Percentiles rank a stretch among this genome's conserved stretches.
Conservation (phyloP, 495 filamentous ascomycete species). For the Pyronema omphalodes region DNA sequence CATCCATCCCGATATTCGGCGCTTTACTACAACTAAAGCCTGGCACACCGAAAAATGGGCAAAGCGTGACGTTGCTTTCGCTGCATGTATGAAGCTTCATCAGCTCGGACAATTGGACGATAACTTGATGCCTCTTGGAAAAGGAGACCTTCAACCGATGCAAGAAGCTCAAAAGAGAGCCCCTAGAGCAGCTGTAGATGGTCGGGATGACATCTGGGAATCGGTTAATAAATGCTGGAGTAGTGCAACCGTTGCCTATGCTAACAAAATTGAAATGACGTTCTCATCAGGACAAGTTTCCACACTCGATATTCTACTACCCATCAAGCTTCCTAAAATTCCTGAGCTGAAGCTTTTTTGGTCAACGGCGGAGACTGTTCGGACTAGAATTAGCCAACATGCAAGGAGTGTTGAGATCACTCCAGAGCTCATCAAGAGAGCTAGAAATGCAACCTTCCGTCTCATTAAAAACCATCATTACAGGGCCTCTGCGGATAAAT, state of each 20-base stretch:
- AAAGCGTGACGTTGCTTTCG: slow-evolving; percentile 65
- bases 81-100: slow-evolving; percentile 57
- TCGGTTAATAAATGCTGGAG: slow-evolving; percentile 10
- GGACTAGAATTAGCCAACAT: background rate
- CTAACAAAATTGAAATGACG: background rate
- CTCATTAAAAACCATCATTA: slow-evolving; percentile 9
- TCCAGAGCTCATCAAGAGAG: slow-evolving; percentile 6
- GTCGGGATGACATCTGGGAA: slow-evolving; percentile 46
- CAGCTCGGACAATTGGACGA: slow-evolving; percentile 55
- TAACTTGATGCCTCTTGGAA: slow-evolving; percentile 47
- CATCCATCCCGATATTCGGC: slow-evolving; percentile 44
- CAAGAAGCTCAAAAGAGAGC: slow-evolving; percentile 29
- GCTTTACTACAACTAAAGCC: slow-evolving; percentile 29
- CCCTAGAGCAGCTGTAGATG: slow-evolving; percentile 34
- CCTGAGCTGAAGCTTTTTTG: slow-evolving; percentile 9
- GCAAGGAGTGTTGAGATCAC: background rate
- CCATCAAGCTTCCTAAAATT: background rate
- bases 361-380: background rate
- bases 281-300: background rate
- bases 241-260: background rate
- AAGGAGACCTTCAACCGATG: slow-evolving; percentile 24
- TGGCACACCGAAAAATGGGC: slow-evolving; percentile 65
- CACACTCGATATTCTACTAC: slow-evolving; percentile 7
- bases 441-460: slow-evolving; percentile 13
- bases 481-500: slow-evolving; percentile 11